Evolutionary conservation across 1,139 yeast genomes (phyloP).

Genomic region (Diutina mesorugosa): DNA sequence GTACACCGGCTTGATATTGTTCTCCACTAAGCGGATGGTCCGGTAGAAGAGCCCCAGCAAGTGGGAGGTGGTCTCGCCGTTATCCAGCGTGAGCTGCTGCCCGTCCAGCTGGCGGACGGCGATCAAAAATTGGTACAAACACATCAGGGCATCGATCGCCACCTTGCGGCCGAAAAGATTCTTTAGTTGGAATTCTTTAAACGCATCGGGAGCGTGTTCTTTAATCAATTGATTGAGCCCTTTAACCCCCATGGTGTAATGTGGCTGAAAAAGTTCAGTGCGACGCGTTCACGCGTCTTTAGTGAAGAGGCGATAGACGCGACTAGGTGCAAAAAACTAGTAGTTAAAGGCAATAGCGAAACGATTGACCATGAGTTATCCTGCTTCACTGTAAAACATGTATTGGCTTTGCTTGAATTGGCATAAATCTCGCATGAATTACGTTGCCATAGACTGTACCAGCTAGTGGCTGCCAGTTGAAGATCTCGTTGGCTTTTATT

Average conservation of each 20-base stretch:
- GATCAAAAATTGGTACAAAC: slow-evolving; percentile 82
- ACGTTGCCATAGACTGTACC: too few species aligned
- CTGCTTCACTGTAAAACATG: too few species aligned
- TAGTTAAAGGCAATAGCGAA: too few species aligned
- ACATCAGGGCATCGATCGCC: slow-evolving; percentile 87
- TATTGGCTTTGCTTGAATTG: too few species aligned
- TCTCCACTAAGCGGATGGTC: slow-evolving; percentile 76
- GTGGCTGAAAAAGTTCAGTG: not conserved
- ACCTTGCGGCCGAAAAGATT: slow-evolving; percentile 86
- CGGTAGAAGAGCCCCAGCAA: slow-evolving; percentile 92
- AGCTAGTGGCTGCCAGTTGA: too few species aligned
- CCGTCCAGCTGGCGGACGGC: slow-evolving; percentile 97
- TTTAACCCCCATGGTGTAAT: slow-evolving; percentile 6
- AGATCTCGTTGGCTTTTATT: too few species aligned
- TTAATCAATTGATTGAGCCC: slow-evolving; percentile 70
- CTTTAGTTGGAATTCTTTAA: slow-evolving; percentile 70
- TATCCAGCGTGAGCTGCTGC: slow-evolving; percentile 76
- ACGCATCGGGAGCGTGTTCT: slow-evolving; percentile 82
- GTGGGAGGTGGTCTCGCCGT: slow-evolving; percentile 92
- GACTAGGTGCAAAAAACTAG: too few species aligned
- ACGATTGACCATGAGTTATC: too few species aligned
- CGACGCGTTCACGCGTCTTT: not conserved
- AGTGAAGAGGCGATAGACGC: not conserved
- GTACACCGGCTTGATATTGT: slow-evolving; percentile 89
- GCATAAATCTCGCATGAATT: too few species aligned